Conservation (phyloP, 768 basidiomycete genomes). For the Scleroderma bovista region DNA sequence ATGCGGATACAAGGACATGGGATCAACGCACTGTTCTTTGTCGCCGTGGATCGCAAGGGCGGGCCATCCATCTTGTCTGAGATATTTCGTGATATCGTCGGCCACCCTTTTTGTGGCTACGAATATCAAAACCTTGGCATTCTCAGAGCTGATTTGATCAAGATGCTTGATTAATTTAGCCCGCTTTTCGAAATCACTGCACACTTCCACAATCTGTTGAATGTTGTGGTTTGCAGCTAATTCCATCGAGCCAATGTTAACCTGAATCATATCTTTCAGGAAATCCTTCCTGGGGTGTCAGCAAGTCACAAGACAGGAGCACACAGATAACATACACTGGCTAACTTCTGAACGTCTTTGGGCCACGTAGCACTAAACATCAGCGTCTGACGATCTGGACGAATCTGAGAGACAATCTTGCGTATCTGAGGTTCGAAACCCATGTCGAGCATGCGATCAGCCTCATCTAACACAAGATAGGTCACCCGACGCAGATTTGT, state of each 20-base stretch:
- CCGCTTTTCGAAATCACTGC: slow-evolving; percentile 97
- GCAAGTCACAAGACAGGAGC: neutral
- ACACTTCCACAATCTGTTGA: slow-evolving; percentile 90
- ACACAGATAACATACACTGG: slow-evolving; percentile 49
- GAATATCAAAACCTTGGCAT: slow-evolving; percentile 98
- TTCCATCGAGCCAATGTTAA: slow-evolving; percentile 98
- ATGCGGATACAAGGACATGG: neutral
- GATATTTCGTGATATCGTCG: slow-evolving; percentile 96
- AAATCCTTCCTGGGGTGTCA: slow-evolving; percentile 63
- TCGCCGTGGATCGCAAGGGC: slow-evolving; percentile 98
- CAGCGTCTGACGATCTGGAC: slow-evolving; percentile 96
- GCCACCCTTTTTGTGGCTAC: slow-evolving; percentile 97
- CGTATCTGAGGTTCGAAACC: slow-evolving; percentile 99
- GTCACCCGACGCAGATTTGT: slow-evolving; percentile 95
- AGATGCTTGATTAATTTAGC: slow-evolving; percentile 94
- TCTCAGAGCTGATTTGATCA: slow-evolving; percentile 92
- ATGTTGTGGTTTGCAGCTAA: slow-evolving; percentile 98
- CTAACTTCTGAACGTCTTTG: slow-evolving; percentile 97
- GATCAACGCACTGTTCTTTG: slow-evolving; percentile 82
- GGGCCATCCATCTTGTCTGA: slow-evolving; percentile 99
- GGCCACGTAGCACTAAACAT: slow-evolving; percentile 99
- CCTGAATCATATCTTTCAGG: slow-evolving; percentile 93
- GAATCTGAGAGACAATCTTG: slow-evolving; percentile 95
- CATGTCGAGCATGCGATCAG: slow-evolving; percentile 99
- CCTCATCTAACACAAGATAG: slow-evolving; percentile 98